phyloP scores from a whole-genome alignment of 371 early-diverging fungal genomes.

The Rhizopus stolonifer region DNA sequence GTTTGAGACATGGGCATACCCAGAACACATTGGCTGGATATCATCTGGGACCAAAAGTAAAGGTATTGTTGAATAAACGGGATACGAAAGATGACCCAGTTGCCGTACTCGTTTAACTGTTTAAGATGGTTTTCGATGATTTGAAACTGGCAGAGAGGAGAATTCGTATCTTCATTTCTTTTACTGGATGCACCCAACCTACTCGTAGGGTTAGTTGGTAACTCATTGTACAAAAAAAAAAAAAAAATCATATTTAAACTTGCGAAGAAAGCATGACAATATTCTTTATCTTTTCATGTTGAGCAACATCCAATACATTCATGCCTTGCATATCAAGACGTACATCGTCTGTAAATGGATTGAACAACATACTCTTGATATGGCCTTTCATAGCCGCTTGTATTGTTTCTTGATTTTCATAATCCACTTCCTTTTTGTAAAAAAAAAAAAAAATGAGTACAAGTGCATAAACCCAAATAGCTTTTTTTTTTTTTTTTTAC shows the following conservation, averaged over 20 bases:
- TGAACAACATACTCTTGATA: slow-evolving; percentile 11
- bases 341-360: background rate
- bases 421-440: slow-evolving; percentile 17
- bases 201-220: too few relatives aligned
- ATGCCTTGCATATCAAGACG: slow-evolving; percentile 1
- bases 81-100: slow-evolving; percentile 13
- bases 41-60: slow-evolving; percentile 24
- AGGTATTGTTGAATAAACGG: slow-evolving; percentile 25
- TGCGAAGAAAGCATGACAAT: slow-evolving; percentile 18
- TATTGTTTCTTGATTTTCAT: slow-evolving; percentile 9
- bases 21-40: slow-evolving; percentile 15
- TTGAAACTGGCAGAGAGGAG: slow-evolving; percentile 1
- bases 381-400: slow-evolving; percentile 3
- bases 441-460: too few relatives aligned
- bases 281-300: slow-evolving; percentile 5
- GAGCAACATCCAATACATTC: slow-evolving; percentile 13
- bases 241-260: too few relatives aligned
- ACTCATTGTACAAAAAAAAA: too few relatives aligned
- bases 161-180: too few relatives aligned
- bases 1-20: slow-evolving; percentile 12
- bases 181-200: background rate
- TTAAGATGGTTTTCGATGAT: slow-evolving; percentile 6
- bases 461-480: too few relatives aligned
- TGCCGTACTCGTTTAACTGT: slow-evolving; percentile 1
- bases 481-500: slow-evolving; percentile 2